Percentiles rank a stretch among this genome's conserved stretches.
Conservation (phyloP, 805 yeast species). For the Tetrapisispora iriomotensis region DNA sequence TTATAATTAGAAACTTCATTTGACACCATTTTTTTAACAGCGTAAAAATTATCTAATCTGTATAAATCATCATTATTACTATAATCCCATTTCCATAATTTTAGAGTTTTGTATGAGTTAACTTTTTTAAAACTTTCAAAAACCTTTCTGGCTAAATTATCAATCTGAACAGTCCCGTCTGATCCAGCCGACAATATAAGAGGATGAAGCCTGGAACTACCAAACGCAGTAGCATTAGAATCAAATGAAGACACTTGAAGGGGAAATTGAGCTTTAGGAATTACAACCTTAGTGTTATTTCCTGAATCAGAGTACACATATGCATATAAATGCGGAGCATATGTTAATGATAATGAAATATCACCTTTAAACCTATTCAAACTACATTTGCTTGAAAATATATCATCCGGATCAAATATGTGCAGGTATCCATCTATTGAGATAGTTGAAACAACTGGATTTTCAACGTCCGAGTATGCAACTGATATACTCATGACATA, state of each 20-base stretch:
- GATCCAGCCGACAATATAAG: conserved; percentile 38
- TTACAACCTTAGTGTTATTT: conserved; percentile 29
- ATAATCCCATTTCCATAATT: conserved; percentile 34
- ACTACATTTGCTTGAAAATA: conserved; percentile 22
- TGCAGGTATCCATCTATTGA: conserved; percentile 36
- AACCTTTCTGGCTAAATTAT: conserved; percentile 32
- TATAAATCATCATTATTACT: conserved; percentile 30
- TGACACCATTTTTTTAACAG: conserved; percentile 24
- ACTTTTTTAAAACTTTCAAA: conserved; percentile 29
- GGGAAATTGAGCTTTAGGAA: conserved; percentile 31
- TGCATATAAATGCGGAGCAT: conserved; percentile 29
- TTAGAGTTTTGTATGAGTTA: conserved; percentile 24
- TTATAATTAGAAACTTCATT: conserved; percentile 23
- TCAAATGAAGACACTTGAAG: conserved; percentile 32
- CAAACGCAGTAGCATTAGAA: conserved; percentile 33
- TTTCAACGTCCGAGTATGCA: conserved; percentile 30
- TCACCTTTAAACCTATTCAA: conserved; percentile 28
- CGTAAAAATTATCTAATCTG: conserved; percentile 35
- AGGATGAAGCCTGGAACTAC: conserved; percentile 38
- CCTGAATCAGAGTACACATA: conserved; percentile 36
- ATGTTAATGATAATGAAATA: conserved; percentile 21
- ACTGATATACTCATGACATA: conserved; percentile 29
- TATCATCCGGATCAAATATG: conserved; percentile 30
- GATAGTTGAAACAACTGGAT: conserved; percentile 26
- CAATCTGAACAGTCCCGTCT: conserved; percentile 38